Base-by-base conservation (phyloP, 2,329 filamentous ascomycete genomes). In the Cadophora luteo-olivacea region DNA sequence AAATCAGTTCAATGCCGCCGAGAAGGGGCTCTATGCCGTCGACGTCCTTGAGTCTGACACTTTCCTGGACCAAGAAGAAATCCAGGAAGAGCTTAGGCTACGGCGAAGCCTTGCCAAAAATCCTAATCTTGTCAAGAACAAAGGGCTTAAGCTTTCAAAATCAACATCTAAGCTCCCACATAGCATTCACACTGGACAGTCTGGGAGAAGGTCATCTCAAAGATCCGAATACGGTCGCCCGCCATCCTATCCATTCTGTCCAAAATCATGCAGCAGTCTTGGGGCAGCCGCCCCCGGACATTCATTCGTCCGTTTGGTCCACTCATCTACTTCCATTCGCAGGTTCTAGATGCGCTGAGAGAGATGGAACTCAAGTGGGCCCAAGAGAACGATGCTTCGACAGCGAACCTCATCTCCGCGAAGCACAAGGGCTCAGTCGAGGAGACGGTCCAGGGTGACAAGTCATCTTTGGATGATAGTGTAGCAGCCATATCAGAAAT, bases 201-300 rank as follows among this genome's bases (percentile, higher is more conserved):
- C 22, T 25, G 60, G 71, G 14, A 38, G 3, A 19, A 67, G 32
- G 71, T 68, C 68, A 68, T 69, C 14, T 69, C 68, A 4, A 69
- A 72, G 14, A 65, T 75, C 16, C 70, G 74, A 3, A 70, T 75
- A 54, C 72, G 73, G 32, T 72, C 73, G 12, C 65, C 70, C 9
- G 55, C 65, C 1, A 22, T 75, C 9, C 58, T 75, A 1, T 61
- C 25, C 9, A 52, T 74, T 0, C 62, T 75, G 1, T 54, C 69
- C 4, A 65, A 63, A 25, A 22, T 68, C 52, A 63, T 41, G 16
- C 24, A 45, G 22, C 54, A 68, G 29, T 33, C 14, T n/a, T 73
- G 72, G 72, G 22, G 57, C 6, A 58, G 66, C 9, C 49, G 58
- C 7, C 70, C 72, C 3, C 64, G 69, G 0, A 68, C 68, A 19